Percentiles rank a stretch among this genome's conserved stretches.
These are phyloP conservation scores for Chlamydomonas applanata DNA, from an alignment of 139 green algal genomes.

Conservation along the genomic window DNA sequence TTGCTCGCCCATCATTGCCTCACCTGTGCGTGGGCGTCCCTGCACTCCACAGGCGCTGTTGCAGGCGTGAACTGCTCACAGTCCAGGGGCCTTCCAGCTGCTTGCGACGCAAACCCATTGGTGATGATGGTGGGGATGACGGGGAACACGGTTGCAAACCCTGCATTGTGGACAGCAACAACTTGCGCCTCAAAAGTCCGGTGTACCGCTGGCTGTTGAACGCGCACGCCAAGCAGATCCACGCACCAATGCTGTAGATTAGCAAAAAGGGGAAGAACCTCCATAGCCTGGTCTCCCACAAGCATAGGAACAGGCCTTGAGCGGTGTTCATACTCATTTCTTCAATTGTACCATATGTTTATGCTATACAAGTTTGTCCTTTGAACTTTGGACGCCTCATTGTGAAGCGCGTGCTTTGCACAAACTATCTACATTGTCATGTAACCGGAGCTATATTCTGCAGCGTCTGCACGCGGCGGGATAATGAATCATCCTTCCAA, in stretches of 20 bases:
- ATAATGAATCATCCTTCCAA: no score
- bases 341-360: no score
- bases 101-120: constrained; percentile 74
- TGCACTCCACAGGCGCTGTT: constrained; percentile 20
- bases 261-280: constrained; percentile 9
- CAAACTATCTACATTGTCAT: no score
- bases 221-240: no score
- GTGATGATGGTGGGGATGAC: constrained; percentile 68
- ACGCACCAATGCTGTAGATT: constrained; percentile 6
- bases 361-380: no score
- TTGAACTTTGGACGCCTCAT: no score
- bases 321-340: no score
- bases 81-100: constrained; percentile 52
- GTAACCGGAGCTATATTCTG: no score
- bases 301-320: constrained; percentile 17
- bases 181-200: neutral
- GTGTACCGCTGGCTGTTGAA: no score
- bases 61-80: constrained; percentile 54
- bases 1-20: neutral
- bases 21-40: constrained; percentile 28
- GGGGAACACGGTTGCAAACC: constrained; percentile 60
- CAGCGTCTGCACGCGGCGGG: no score
- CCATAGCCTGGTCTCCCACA: neutral
- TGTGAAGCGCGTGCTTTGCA: no score
- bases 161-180: no score